Percentiles rank a stretch among this genome's conserved stretches.
These are phyloP conservation scores for Coniferiporia weirii DNA, from an alignment of 1,284 basidiomycete species.

Conservation along the genomic window DNA sequence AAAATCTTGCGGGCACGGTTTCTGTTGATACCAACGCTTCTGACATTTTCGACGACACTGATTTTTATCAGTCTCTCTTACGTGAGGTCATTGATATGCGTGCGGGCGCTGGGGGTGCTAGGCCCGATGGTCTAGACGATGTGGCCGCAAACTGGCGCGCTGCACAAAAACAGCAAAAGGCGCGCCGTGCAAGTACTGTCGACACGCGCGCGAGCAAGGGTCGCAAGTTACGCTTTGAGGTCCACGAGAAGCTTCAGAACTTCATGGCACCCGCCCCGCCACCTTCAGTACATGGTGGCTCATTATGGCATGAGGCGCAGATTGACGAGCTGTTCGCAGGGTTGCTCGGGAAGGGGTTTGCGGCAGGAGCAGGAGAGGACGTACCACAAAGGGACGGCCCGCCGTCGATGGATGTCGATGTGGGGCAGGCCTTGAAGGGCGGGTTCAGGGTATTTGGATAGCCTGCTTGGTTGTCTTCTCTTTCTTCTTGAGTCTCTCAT, in stretches of 20 bases:
- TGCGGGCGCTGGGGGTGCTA: conserved; percentile 29
- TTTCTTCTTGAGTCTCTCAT: not conserved
- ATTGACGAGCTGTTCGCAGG: conserved; percentile 88
- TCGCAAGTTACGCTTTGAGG: conserved; percentile 80
- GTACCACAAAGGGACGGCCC: conserved; percentile 22
- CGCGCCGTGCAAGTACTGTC: conserved; percentile 70
- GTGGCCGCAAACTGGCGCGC: conserved; percentile 57
- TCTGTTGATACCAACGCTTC: conserved; percentile 29
- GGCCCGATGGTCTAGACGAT: conserved; percentile 23
- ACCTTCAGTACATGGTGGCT: conserved; percentile 19
- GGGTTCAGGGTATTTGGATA: conserved; percentile 58
- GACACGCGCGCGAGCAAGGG: conserved; percentile 95
- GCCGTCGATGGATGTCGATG: conserved; percentile 25
- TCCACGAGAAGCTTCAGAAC: conserved; percentile 90
- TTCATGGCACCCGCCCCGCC: conserved; percentile 87
- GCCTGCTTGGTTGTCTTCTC: not conserved
- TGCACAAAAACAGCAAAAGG: conserved; percentile 57
- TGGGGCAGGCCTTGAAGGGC: conserved; percentile 30
- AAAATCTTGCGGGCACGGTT: conserved; percentile 22
- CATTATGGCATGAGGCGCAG: conserved; percentile 86
- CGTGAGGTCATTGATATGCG: conserved; percentile 82
- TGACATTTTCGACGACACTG: conserved; percentile 81
- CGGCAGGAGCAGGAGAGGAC: conserved; percentile 27
- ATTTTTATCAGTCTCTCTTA: conserved; percentile 86
- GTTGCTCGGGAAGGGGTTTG: conserved; percentile 69